Evolutionary conservation across 148 eudicot genomes (phyloP), one percentile per base, ranked within the genome.

Genomic region (Camellia sinensis): DNA sequence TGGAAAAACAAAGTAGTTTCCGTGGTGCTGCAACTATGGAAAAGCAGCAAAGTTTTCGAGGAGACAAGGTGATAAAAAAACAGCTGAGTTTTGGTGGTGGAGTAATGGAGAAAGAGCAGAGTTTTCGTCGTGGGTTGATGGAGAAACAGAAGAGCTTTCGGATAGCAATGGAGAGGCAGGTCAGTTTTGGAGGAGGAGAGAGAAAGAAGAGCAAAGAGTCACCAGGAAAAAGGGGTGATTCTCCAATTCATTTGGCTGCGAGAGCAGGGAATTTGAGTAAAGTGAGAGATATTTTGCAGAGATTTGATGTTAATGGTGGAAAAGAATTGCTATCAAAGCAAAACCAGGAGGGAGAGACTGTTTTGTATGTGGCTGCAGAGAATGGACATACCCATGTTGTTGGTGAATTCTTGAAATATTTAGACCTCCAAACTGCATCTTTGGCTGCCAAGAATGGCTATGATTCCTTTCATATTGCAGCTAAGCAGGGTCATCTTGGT

Each of bases 401-500:
- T 6, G 81, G 60, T 3, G 95, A 96, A 84, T 83, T 96, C n/a
- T 85, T 96, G 91, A 96, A 89, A 57, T 85, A 91, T 87, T 82
- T 86, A 76, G 95, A 96, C 84, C 88, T 91, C 84, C 82, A 90
- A 74, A 87, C 87, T 57, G 97, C 98, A 3, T 94, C 98, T 4
- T 86, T 90, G 60, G 86, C 83, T 9, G 93, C 99, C 60, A 89
- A 85, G 79, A 95, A 89, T 80, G 97, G 98, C 57, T 89, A 77
- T 81, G 99, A 96, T 83, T 87, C 99, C 3, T 91, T 94, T 86
- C 99, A 96, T 82, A 85, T 96, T 74, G 97, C 98, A 75, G 94
- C 98, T 11, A 90, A 91, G 85, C 92, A 90, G 80, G 99, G 99
- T 67, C 95, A 96, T 89, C 79, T 91, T 81, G 99, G 99, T 96